Evolutionary conservation across 805 yeast genomes (phyloP).

Genomic region (Candida manassasensis): DNA sequence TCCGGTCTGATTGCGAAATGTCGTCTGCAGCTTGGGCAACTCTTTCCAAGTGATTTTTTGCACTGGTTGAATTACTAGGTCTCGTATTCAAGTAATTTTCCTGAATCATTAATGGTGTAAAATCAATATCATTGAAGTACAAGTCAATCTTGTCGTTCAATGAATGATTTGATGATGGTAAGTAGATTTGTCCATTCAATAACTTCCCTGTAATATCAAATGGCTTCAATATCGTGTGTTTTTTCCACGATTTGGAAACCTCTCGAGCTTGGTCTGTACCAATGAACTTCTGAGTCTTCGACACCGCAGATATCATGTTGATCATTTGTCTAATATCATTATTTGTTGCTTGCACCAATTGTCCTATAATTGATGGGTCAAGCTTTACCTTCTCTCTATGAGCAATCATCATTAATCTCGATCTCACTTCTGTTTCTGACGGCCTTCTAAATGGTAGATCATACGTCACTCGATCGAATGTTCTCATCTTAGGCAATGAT

Average conservation of each 20-base stretch:
- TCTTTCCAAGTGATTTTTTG: conserved; percentile 52
- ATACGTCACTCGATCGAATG: conserved; percentile 77
- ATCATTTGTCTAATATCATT: conserved; percentile 94
- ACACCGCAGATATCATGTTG: conserved; percentile 79
- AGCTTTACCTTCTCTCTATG: conserved; percentile 75
- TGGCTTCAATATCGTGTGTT: conserved; percentile 85
- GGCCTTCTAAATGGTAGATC: conserved; percentile 90
- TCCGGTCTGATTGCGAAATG: conserved; percentile 78
- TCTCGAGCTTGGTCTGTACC: conserved; percentile 59
- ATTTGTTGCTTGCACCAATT: conserved; percentile 76
- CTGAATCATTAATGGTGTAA: conserved; percentile 93
- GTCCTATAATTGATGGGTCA: conserved; percentile 77
- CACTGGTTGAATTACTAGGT: conserved; percentile 45
- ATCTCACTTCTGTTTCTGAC: conserved; percentile 69
- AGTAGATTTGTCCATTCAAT: conserved; percentile 54
- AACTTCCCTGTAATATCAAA: conserved; percentile 79
- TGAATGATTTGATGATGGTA: conserved; percentile 46
- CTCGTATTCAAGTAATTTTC: conserved; percentile 77
- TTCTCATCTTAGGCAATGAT: conserved; percentile 90
- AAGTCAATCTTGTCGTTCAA: conserved; percentile 80
- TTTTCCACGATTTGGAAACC: conserved; percentile 73
- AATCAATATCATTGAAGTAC: conserved; percentile 91
- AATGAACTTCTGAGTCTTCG: conserved; percentile 64
- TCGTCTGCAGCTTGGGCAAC: conserved; percentile 80
- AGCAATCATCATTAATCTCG: conserved; percentile 88